Base-by-base conservation (phyloP, 768 basidiomycete species). In the Butyriboletus loyo region DNA sequence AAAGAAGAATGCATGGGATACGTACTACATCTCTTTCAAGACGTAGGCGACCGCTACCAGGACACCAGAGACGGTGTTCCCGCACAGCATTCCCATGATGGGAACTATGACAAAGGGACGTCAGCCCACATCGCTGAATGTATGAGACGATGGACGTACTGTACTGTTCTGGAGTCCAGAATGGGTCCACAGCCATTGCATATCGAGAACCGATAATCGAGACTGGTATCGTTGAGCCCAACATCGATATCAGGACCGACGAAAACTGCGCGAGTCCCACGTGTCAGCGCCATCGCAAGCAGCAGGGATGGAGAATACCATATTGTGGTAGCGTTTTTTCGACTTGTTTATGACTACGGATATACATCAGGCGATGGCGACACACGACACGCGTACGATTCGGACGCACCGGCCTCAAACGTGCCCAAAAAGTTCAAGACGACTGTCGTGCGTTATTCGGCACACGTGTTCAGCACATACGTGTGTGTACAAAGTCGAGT, bases 71-170 rank as follows among this genome's bases (percentile, higher is more conserved):
- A 94, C 86, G 1, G 89, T 84, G 49, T 80, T 83, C 2, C 91
- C 91, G 36, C 89, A 86, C 3, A 93, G 74, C 92, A 93, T 94
- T 7, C 92, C 90, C 8, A 91, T 77, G 47, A 92, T 81, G 6
- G 88, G 90, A 47, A 92, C 89, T 91, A 54, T 45, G 28, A 21
- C 27, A 41, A 34, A 38, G 25, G 19, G 45, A 59, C 7, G 51
- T 55, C 14, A 55, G 38, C 7, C n/a, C 11, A 34, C 8, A 30
- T n/a, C 2, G 22, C 9, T 13, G 31, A 22, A 13, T 14, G 21
- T 28, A 24, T 21, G 11, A 22, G 5, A 30, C 1, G 24, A 35
- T 36, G 5, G 17, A 56, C 84, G 37, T 54, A 89, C 90, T 85
- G 60, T 85, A 93, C 63, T 91, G 87, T 34, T 84, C 82, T 0